A percentile compares a stretch with the other conserved stretches of the same genome.
Evolutionary conservation across 148 eudicot species (phyloP).

Genomic region (Salicornia ramosissima): DNA sequence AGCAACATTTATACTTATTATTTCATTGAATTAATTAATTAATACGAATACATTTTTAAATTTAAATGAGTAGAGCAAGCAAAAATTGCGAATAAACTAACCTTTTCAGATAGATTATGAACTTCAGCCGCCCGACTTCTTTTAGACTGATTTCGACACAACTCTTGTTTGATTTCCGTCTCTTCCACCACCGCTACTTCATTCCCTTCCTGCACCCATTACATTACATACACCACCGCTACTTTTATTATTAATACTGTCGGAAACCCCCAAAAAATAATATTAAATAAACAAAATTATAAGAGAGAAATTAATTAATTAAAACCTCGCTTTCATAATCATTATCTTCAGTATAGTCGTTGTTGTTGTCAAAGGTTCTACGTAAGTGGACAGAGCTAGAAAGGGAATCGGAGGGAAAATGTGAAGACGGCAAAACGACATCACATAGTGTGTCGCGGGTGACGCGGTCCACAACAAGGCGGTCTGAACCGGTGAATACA

Average conservation of each 20-base stretch:
- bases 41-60: too few relatives aligned
- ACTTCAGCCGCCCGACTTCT: slow-evolving; percentile 87
- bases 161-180: slow-evolving; percentile 27
- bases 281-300: background rate
- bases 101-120: slow-evolving; percentile 93
- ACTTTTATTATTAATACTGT: too few relatives aligned
- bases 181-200: slow-evolving; percentile 50
- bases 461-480: slow-evolving; percentile 27
- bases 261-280: background rate
- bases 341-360: slow-evolving; percentile 45
- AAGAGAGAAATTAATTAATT: background rate
- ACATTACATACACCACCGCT: too few relatives aligned
- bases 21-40: too few relatives aligned
- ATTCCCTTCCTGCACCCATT: slow-evolving; percentile 42
- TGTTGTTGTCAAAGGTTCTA: slow-evolving; percentile 34
- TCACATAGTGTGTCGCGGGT: slow-evolving; percentile 18
- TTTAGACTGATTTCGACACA: slow-evolving; percentile 48
- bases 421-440: slow-evolving; percentile 24
- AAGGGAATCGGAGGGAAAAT: slow-evolving; percentile 28
- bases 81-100: background rate
- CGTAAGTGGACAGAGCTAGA: slow-evolving; percentile 27
- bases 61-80: too few relatives aligned
- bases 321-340: slow-evolving; percentile 79
- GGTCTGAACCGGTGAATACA: slow-evolving; percentile 28
- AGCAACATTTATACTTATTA: too few relatives aligned